phyloP scores from a whole-genome alignment of 2,329 filamentous ascomycete genomes.

The Paecilomyces sp. region DNA sequence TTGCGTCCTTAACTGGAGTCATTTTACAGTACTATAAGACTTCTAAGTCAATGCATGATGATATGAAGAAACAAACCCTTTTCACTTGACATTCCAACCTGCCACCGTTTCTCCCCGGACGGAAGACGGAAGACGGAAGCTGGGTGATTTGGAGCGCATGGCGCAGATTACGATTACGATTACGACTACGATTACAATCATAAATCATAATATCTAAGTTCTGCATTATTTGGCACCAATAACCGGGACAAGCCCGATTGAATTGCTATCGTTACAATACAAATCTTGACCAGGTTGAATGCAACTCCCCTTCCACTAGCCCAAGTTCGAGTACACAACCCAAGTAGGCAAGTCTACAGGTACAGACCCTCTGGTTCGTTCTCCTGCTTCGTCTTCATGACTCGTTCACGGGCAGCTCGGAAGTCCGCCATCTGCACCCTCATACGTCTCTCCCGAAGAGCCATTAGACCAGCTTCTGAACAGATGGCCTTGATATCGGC shows the following conservation, averaged over 20 bases:
- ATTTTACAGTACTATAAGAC: too few relatives aligned
- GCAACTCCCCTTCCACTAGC: not conserved
- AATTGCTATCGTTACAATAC: slow-evolving; percentile 2
- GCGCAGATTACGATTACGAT: not conserved
- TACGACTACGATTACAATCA: not conserved
- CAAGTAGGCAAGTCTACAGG: slow-evolving; percentile 56
- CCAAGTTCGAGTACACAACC: not conserved
- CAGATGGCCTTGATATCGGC: slow-evolving; percentile 99
- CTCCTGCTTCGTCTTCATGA: slow-evolving; percentile 97
- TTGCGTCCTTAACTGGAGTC: too few relatives aligned
- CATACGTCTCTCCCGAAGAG: slow-evolving; percentile 91
- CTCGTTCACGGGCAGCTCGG: slow-evolving; percentile 81
- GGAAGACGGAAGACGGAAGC: not conserved
- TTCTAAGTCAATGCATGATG: too few relatives aligned
- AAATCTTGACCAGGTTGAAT: not conserved
- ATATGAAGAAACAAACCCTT: too few relatives aligned
- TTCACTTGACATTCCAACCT: too few relatives aligned
- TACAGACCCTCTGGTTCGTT: slow-evolving; percentile 97
- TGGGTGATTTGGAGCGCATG: not conserved
- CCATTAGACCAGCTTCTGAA: slow-evolving; percentile 91
- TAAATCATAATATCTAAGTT: not conserved
- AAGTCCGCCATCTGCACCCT: slow-evolving; percentile 99
- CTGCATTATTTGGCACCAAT: not conserved
- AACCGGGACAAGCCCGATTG: not conserved
- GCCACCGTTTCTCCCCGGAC: not conserved